Conservation (phyloP, 2,329 filamentous ascomycete species). For the Scleromitrula shiraiana region DNA sequence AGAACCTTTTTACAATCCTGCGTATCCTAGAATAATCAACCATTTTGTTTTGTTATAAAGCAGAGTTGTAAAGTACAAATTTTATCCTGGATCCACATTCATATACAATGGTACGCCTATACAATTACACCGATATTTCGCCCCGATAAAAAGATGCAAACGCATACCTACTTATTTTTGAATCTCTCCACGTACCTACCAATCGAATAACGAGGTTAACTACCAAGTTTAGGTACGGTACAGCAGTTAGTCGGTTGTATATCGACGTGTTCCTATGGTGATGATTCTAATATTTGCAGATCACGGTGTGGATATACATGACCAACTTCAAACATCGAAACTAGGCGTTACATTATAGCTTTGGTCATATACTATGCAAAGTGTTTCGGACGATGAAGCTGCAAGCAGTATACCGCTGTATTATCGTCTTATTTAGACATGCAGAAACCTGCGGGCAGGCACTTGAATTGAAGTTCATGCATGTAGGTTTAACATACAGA, state of each 20-base stretch:
- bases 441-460: neutral
- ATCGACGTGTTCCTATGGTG: constrained; percentile 8
- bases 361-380: neutral
- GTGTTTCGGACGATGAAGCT: too few species aligned
- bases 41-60: neutral
- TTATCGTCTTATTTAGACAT: too few species aligned
- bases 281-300: constrained; percentile 1
- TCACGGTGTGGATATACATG: constrained; percentile 6
- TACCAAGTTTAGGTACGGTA: neutral
- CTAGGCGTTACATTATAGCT: neutral
- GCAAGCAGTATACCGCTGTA: too few species aligned
- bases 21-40: neutral
- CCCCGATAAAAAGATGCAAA: constrained; percentile 11
- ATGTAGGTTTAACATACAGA: constrained; percentile 7
- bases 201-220: neutral
- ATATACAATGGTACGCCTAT: constrained; percentile 1
- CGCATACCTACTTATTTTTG: constrained; percentile 8
- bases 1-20: neutral
- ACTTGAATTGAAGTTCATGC: constrained; percentile 8
- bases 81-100: constrained; percentile 5
- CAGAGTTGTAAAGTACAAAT: neutral
- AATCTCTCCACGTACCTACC: constrained; percentile 4
- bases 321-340: neutral
- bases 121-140: constrained; percentile 11
- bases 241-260: constrained; percentile 6